Evolutionary conservation across 1,284 basidiomycete species (phyloP).

Genomic region (Leccinum subfulvum): DNA sequence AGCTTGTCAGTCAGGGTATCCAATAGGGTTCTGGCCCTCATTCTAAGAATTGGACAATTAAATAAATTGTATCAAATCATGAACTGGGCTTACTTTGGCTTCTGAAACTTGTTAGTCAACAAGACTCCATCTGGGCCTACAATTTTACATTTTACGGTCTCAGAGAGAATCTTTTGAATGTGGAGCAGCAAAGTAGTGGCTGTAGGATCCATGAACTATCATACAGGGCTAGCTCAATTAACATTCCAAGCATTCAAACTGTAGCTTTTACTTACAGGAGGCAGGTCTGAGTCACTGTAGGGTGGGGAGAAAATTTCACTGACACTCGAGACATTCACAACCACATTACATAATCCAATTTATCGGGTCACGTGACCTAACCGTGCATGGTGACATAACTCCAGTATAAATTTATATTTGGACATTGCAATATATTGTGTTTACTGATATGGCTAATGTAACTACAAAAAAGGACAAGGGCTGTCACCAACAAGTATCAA

Average conservation of each 20-base stretch:
- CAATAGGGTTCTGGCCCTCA: no score
- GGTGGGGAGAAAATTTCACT: background rate
- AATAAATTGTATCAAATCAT: background rate
- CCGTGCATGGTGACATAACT: background rate
- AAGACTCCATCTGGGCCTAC: background rate
- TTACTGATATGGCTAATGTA: background rate
- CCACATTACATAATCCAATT: background rate
- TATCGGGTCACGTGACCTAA: background rate
- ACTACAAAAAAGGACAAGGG: background rate
- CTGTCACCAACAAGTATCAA: background rate
- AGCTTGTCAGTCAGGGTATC: no score
- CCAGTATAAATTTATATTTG: background rate
- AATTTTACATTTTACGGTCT: background rate
- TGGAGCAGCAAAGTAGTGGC: background rate
- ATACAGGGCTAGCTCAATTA: background rate
- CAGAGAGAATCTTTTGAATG: background rate
- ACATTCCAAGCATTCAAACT: background rate
- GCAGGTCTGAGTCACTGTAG: background rate
- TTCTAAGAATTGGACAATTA: background rate
- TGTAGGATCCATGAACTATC: background rate
- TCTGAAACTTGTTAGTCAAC: background rate
- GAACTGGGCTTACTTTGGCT: background rate
- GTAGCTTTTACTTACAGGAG: background rate
- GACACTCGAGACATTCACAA: background rate
- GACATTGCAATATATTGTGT: background rate